phyloP scores from a whole-genome alignment of 441 rosid genomes.

The Adansonia madagascariensis region DNA sequence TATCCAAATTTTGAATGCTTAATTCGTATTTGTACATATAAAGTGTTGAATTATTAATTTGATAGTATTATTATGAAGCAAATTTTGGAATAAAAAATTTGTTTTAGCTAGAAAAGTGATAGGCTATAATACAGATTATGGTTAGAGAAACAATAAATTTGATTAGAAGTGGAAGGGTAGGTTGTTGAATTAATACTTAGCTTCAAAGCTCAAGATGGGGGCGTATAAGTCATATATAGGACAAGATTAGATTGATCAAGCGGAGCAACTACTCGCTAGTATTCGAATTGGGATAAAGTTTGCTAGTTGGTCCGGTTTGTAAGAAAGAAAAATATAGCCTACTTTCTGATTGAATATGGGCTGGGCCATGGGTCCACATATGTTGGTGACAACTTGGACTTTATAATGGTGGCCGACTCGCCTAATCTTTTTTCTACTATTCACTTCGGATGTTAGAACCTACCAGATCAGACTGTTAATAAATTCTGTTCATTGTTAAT shows the following conservation, averaged over 20 bases:
- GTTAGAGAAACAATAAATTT: background rate
- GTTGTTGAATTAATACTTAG: background rate
- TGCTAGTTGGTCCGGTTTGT: background rate
- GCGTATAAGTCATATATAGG: background rate
- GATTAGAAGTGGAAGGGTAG: background rate
- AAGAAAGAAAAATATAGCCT: background rate
- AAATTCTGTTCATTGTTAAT: background rate
- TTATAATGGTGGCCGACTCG: background rate
- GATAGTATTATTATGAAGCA: background rate
- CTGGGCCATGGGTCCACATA: background rate
- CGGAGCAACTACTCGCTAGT: background rate
- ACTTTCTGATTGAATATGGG: conserved; percentile 2
- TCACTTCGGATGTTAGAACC: background rate
- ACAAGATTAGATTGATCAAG: background rate
- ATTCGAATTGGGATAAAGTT: background rate
- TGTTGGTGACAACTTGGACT: conserved; percentile 7
- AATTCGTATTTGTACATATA: background rate
- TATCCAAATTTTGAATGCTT: background rate
- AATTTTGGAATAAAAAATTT: background rate
- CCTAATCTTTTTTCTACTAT: background rate
- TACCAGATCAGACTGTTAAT: background rate
- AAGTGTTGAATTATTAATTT: too few species aligned
- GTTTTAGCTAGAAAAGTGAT: background rate
- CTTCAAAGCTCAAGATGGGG: background rate
- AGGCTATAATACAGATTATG: background rate